Evolutionary conservation across 2,329 filamentous ascomycete genomes (phyloP), one percentile per base, ranked within the genome.

Genomic region (Trichophyton mentagrophytes): DNA sequence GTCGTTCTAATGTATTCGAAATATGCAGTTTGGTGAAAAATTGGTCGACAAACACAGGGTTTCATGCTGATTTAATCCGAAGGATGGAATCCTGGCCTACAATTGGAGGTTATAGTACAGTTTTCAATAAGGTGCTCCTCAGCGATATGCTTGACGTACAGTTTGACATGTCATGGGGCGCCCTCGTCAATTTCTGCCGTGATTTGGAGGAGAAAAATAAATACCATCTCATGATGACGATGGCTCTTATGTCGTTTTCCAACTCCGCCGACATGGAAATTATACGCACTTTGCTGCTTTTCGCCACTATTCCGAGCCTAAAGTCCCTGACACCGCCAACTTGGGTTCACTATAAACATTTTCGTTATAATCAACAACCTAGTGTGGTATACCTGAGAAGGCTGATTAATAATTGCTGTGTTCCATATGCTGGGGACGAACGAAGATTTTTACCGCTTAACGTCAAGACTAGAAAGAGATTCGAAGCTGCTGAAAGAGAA

Each of bases 201-300:
- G 9, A 33, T 25, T 33, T 61, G 30, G 3, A 51, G 57, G 5
- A 62, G 8, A 25, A 51, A 7, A 61, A 68, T 55, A 69, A 65
- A 49, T 68, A 65, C 55, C 65, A 64, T 13, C 30, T 71, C 8
- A 70, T 72, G 67, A 66, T 68, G 11, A 70, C 66, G 68, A 61
- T 72, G 25, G 65, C 67, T 33, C 65, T 66, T 5, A 57, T 72
- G 62, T 67, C 67, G 1, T 71, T 69, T 59, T 62, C 66, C 2
- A 55, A 65, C 9, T 51, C 64, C n/a, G 33, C 62, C 11, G 60
- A 68, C 33, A 67, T 70, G 64, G 38, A 58, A 17, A 62, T 70
- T 15, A 27, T 71, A 8, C 61, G 67, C 38, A 62, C 57, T 7
- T 11, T 69, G 22, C 64, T 66, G 17, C 56, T 65, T 3, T 42